A percentile compares a stretch with the other conserved stretches of the same genome.
These are phyloP conservation scores for Clavispora fructus DNA, from an alignment of 805 yeast genomes.

Conservation along the genomic window DNA sequence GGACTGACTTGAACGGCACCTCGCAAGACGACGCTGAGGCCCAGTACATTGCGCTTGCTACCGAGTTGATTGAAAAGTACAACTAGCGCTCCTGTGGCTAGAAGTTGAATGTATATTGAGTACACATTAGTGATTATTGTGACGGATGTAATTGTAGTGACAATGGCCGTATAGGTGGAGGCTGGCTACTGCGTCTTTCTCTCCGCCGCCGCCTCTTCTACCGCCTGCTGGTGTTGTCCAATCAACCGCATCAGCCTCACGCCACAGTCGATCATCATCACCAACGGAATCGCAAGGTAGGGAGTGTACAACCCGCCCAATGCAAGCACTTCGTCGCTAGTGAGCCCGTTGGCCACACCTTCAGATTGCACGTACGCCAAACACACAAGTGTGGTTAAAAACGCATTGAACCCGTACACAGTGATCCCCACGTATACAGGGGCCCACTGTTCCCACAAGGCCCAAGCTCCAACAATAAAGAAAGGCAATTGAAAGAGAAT, in stretches of 20 bases:
- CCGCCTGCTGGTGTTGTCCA: background rate
- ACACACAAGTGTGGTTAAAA: conserved; percentile 74
- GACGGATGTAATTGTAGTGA: background rate
- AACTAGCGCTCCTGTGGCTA: conserved; percentile 7
- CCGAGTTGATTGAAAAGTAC: conserved; percentile 51
- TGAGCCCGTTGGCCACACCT: conserved; percentile 35
- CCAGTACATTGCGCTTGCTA: conserved; percentile 66
- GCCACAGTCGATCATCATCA: conserved; percentile 44
- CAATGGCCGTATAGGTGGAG: background rate
- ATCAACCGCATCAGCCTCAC: conserved; percentile 6
- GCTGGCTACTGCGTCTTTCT: background rate
- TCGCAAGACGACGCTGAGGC: conserved; percentile 87
- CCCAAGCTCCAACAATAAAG: conserved; percentile 46
- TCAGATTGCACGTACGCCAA: conserved; percentile 41
- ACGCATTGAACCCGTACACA: conserved; percentile 78
- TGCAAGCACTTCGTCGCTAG: conserved; percentile 30
- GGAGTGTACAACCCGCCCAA: conserved; percentile 59
- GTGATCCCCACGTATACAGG: conserved; percentile 35
- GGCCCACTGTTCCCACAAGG: conserved; percentile 10
- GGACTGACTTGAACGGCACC: conserved; percentile 84
- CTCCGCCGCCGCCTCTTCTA: background rate
- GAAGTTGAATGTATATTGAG: background rate
- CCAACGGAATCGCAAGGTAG: conserved; percentile 61
- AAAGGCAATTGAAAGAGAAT: conserved; percentile 74
- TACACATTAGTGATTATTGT: background rate